These are phyloP conservation scores for Lathyrus oleraceus DNA, from an alignment of 306 rosid genomes.

Conservation along the genomic window DNA sequence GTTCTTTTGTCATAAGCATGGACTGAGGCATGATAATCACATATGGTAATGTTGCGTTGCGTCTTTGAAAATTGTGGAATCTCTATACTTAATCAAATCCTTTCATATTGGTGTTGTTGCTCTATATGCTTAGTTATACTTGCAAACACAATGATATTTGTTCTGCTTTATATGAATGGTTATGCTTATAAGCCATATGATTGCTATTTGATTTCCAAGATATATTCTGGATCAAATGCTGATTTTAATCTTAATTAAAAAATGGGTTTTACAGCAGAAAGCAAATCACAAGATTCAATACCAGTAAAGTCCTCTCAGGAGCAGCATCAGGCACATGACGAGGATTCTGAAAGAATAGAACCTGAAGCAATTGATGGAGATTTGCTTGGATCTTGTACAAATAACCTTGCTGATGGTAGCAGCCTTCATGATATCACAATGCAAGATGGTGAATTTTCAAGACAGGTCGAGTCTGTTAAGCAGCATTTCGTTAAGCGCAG, in stretches of 20 bases:
- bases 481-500: conserved; percentile 57
- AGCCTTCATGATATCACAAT: conserved; percentile 44
- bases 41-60: background rate
- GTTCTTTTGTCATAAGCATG: conserved; percentile 7
- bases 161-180: conserved; percentile 8
- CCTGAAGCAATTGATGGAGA: conserved; percentile 41
- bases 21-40: conserved; percentile 4
- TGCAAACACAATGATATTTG: background rate
- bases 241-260: conserved; percentile 20
- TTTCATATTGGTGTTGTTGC: conserved; percentile 11
- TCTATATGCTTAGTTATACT: background rate
- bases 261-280: conserved; percentile 54
- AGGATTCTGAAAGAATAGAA: conserved; percentile 46
- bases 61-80: conserved; percentile 1
- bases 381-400: conserved; percentile 41
- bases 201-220: conserved; percentile 1
- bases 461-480: conserved; percentile 62
- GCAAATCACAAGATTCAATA: conserved; percentile 53
- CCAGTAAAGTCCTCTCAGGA: conserved; percentile 48
- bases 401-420: conserved; percentile 39
- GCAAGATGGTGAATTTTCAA: conserved; percentile 52
- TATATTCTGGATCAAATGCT: background rate
- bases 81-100: background rate
- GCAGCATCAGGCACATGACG: conserved; percentile 46
- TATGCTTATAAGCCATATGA: conserved; percentile 14